A percentile compares a stretch with the other conserved stretches of the same genome.
phyloP scores from a whole-genome alignment of 2,329 filamentous ascomycete species.

The Didymella segeticola region DNA sequence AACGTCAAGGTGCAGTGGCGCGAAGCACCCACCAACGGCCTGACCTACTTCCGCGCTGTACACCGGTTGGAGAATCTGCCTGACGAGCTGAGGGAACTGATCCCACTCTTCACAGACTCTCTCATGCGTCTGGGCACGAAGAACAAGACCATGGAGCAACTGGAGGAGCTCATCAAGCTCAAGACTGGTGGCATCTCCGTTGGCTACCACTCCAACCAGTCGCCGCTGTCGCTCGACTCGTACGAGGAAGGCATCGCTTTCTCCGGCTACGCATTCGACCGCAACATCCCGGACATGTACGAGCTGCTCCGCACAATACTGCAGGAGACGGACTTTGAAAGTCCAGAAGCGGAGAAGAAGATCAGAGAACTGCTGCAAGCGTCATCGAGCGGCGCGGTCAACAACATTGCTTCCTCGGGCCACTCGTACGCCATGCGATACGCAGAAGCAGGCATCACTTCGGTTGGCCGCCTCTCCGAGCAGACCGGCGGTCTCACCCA shows the following conservation, averaged over 20 bases:
- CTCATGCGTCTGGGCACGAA: slow-evolving; percentile 94
- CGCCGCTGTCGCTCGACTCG: slow-evolving; percentile 72
- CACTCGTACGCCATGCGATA: slow-evolving; percentile 86
- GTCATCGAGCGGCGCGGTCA: slow-evolving; percentile 86
- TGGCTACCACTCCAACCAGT: slow-evolving; percentile 82
- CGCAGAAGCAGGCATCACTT: slow-evolving; percentile 80
- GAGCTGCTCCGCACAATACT: slow-evolving; percentile 81
- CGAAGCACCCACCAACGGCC: slow-evolving; percentile 89
- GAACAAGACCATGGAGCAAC: slow-evolving; percentile 86
- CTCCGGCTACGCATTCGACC: slow-evolving; percentile 85
- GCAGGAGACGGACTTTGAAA: slow-evolving; percentile 87
- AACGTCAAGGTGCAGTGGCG: slow-evolving; percentile 83
- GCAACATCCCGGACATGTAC: slow-evolving; percentile 90
- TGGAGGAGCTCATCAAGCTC: slow-evolving; percentile 94
- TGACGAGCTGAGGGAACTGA: slow-evolving; percentile 80
- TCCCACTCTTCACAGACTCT: slow-evolving; percentile 89
- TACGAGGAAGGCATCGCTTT: slow-evolving; percentile 84
- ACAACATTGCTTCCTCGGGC: slow-evolving; percentile 88
- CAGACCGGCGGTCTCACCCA: slow-evolving; percentile 91
- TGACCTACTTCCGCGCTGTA: slow-evolving; percentile 94
- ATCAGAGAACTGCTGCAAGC: slow-evolving; percentile 87
- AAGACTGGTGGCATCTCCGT: slow-evolving; percentile 92
- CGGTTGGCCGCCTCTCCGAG: slow-evolving; percentile 75
- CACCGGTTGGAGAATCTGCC: slow-evolving; percentile 81
- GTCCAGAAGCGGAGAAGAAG: slow-evolving; percentile 78